Evolutionary conservation across 2,329 filamentous ascomycete genomes (phyloP), one percentile per base, ranked within the genome.

Genomic region (Penicillium thymicola): DNA sequence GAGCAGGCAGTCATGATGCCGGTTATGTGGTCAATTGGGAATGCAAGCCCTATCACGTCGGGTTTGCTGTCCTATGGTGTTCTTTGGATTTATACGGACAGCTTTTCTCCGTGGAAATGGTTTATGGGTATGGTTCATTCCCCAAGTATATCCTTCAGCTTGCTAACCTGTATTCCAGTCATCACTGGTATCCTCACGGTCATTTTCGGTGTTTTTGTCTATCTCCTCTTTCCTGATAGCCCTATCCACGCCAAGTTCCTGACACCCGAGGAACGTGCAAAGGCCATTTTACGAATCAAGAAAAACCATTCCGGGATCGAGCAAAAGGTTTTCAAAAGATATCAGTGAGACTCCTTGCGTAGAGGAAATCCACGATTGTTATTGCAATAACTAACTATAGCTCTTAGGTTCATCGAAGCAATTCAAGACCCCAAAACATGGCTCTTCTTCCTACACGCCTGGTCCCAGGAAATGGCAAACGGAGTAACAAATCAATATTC

Each of bases 31-130:
- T 72, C 73, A 4, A 67, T 73, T 27, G 73, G 73, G 1, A 75
- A 74, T 38, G 67, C 71, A 2, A 75, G 76, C 0, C 75, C 76
- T 10, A 71, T 78, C 21, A 67, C 67, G 2, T 72, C 74, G 0
- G 75, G 72, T 0, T 71, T 78, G 25, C 65, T 78, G 3, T 72
- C 75, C 0, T 78, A 78, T 51, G 76, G 75, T 1, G 67, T 78
- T 0, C 68, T 78, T 3, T 78, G 69, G 65, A 75, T 74, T 28
- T 61, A 73, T 6, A 74, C 73, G 0, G 65, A 63, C 6, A 65
- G 50, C n/a, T 75, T 76, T 54, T 64, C 68, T 8, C 68, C 73
- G 4, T 76, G 73, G 73, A 75, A 70, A 57, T 74, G 70, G 72
- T 70, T 76, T 32, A 75, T 75, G 72, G 67, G 72, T 72, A 47